Percentiles rank a stretch among this genome's conserved stretches.
Evolutionary conservation across 1,284 basidiomycete species (phyloP).

Genomic region (Tilletia horrida): DNA sequence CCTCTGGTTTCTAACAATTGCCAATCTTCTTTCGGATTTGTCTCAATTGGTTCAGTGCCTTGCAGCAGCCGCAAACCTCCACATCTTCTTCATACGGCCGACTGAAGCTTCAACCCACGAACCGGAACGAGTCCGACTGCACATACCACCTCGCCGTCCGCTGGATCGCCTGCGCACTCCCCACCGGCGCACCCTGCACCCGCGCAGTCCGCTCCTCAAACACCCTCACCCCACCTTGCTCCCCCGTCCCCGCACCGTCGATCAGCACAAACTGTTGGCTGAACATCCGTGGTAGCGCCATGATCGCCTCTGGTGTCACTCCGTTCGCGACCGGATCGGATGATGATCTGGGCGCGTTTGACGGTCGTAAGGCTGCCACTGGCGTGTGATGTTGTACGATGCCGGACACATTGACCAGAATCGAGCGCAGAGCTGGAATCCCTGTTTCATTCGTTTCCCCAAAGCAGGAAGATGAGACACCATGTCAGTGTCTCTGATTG

Average conservation of each 20-base stretch:
- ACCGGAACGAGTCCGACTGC: slow-evolving; percentile 14
- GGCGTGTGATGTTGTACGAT: slow-evolving; percentile 1
- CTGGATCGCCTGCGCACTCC: neutral
- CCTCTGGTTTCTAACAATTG: no score
- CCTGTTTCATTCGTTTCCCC: no score
- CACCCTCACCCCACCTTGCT: neutral
- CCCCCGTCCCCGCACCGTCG: neutral
- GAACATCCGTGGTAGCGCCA: slow-evolving; percentile 3
- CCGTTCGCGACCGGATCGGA: neutral
- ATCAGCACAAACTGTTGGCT: slow-evolving; percentile 8
- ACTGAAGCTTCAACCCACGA: slow-evolving; percentile 2
- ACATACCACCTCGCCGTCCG: slow-evolving; percentile 14
- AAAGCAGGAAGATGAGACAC: no score
- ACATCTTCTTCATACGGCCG: no score
- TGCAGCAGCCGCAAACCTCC: no score
- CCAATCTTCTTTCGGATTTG: no score
- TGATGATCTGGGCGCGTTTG: neutral
- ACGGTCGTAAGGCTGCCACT: neutral
- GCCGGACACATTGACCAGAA: slow-evolving; percentile 4
- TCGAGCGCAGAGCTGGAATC: neutral
- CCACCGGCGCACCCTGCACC: neutral
- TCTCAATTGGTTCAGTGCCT: no score
- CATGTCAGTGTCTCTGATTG: no score
- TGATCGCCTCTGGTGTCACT: neutral
- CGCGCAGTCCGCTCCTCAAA: neutral